Evolutionary conservation across 192 early-diverging fungal genomes (phyloP), one percentile per base, ranked within the genome.

Genomic region (Backusella westeae): DNA sequence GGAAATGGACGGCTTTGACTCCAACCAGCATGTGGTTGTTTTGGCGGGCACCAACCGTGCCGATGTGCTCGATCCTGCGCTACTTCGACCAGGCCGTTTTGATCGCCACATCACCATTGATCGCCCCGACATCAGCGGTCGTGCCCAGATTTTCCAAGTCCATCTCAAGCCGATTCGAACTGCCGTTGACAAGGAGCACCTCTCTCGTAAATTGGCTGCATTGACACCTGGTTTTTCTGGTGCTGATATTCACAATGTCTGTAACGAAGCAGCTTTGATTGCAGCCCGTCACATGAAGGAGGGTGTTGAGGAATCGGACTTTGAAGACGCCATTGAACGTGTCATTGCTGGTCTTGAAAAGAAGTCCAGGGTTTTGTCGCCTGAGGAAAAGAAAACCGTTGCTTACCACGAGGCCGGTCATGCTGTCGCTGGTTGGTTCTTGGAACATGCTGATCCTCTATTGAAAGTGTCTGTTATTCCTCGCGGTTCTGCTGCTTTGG

Each of bases 361-460:
- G 88, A 98, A 98, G 84, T 96, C 95, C 35, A 91, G 94, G 14
- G 94, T 98, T 35, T 85, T 99, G 69, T 93, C 93, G 42, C 96
- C 96, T 1, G 94, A 96, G 70, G 98, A 99, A 87, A 99, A 99
- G 89, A 97, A 94, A 88, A 97, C 95, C 38, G 97, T 99, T 46
- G 98, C 98, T 19, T 97, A 99, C 83, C 98, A 99, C 85, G 98
- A 99, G 86, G 98, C 98, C 9, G 98, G 98, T 2, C 98, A 99
- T 81, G 98, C 98, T 34, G 95, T 99, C 67, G 95, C 93, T 14
- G 98, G 98, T 39, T 99, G 98, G 98, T 99, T 94, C 81, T 86
- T 99, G 68, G 87, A 97, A 75, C 91, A 98, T 77, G 96, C 98
- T 1, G 94, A 97, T 84, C 98, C 98, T 21, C 85, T 99, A 69